phyloP scores from a whole-genome alignment of 78 protist species.

The Dictyostelium purpureum region DNA sequence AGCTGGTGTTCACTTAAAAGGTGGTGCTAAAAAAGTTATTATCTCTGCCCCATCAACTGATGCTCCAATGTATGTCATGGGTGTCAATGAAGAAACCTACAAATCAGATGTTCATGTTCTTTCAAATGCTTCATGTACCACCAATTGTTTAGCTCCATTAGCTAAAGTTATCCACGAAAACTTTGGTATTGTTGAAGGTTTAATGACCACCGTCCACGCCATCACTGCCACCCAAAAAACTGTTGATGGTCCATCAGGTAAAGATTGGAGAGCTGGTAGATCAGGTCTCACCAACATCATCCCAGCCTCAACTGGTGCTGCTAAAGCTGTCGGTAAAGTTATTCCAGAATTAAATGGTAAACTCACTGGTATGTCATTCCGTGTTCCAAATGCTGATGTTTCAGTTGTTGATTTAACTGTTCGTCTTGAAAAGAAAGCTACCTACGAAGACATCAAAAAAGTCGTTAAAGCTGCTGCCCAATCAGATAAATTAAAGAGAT shows the following conservation, averaged over 20 bases:
- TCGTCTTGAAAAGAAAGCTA: constrained; percentile 90
- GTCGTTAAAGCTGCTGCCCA: constrained; percentile 92
- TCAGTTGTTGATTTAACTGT: constrained; percentile 99
- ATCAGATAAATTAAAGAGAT: constrained; percentile 83
- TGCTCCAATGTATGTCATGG: constrained; percentile 99
- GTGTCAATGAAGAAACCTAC: constrained; percentile 97
- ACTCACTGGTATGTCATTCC: constrained; percentile 99
- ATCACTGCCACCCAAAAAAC: constrained; percentile 99
- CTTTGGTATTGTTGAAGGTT: constrained; percentile 97
- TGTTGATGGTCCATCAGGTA: constrained; percentile 97
- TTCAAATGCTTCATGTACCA: constrained; percentile 99
- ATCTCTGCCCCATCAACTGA: constrained; percentile 99
- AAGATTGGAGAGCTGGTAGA: constrained; percentile 99
- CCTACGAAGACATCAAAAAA: constrained; percentile 94
- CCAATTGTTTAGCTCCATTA: constrained; percentile 99
- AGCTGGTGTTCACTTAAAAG: constrained; percentile 92
- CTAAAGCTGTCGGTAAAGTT: constrained; percentile 98
- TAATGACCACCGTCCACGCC: constrained; percentile 99
- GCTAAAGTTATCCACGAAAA: constrained; percentile 97
- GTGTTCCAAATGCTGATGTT: constrained; percentile 99
- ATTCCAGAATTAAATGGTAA: constrained; percentile 96
- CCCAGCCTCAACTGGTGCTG: constrained; percentile 99
- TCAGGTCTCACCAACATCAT: constrained; percentile 97
- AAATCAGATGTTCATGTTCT: constrained; percentile 75
- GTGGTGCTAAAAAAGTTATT: constrained; percentile 98